Base-by-base conservation (phyloP, 2,329 filamentous ascomycete genomes). In the Tolypocladium guangdongense region DNA sequence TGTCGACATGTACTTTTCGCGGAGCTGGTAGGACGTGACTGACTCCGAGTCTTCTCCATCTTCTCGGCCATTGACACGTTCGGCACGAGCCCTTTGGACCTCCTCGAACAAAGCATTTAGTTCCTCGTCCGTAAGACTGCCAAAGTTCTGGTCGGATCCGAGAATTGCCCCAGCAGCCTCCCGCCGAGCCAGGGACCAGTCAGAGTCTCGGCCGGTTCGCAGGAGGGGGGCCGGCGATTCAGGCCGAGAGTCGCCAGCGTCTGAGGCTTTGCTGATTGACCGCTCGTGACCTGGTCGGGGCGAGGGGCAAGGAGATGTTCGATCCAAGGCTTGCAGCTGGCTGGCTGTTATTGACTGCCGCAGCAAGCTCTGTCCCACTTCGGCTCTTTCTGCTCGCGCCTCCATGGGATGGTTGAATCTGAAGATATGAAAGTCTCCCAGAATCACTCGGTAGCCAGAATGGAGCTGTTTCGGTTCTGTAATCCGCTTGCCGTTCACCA, bases 381-480 rank as follows among this genome's bases (percentile, higher is more conserved):
- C 90, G 14, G 90, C 91, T 52, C 93, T 78, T 71, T 99, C 93
- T 3, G 91, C 92, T 55, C 89, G 84, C 33, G 93, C 93, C 72
- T 99, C 93, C 76, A 96, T 87, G 0, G 93, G 93, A 66, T 99
- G 91, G 63, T 97, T 99, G 75, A 99, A 99, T 54, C 93, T 81
- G 72, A 99, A 97, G 56, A 99, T 99, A 68, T 99, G 93, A 62
- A 99, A 99, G 69, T 99, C 93, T 41, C 93, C 93, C 11, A 99
- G 77, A 57, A 99, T 99, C 52, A 99, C 88, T 57, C 93, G 87
- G 67, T 91, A 96, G 7, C 93, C 93, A 63, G 91, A 96, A 64
- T 91, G 86, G 45, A 99, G 76, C 59, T 90, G 82, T 59, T 86
- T 90, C 1, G 91, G 85, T 63, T 91, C 90, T 52, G 90, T 83